Base-by-base conservation (phyloP, 148 eudicot genomes). In the Amaranthus cruentus region DNA sequence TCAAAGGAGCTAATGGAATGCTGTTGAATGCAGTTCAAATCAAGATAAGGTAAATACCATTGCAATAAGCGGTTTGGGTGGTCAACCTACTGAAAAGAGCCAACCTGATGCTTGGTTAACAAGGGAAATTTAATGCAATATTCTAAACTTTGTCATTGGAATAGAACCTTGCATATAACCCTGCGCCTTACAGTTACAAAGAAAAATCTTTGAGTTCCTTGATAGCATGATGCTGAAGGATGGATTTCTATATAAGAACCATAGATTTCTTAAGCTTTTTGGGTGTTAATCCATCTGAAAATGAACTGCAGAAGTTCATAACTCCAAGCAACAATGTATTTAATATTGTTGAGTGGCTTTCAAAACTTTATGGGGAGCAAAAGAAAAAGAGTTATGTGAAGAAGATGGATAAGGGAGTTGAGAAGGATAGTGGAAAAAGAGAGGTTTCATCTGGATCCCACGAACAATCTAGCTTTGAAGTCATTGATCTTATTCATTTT, bases 141-240 rank as follows among this genome's bases (percentile, higher is more conserved):
- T 28, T 28, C 38, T 28, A 28, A 28, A 28, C 2, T 2, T 28
- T 28, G 38, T 28, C 38, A 28, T 28, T 28, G 38, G 38, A 28
- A 28, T 28, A 28, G 1, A 28, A 28, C 38, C 38, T 2, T 28
- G 38, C 38, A 28, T 28, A 28, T 28, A 28, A 28, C 38, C 38
- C 2, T 28, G 38, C 38, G 2, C 38, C 38, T 0, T 2, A 28
- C 38, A 28, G 1, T 0, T 0, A 28, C 38, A 28, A 6, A 92
- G 91, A 48, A 80, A 78, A 61, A 68, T 79, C 60, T 87, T 85
- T 82, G 99, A 95, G 83, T 77, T 90, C 73, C 92, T 95, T 73
- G 96, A 95, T 76, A 88, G 94, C 43, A 69, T 90, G 81, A 84
- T 87, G 93, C 85, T 95, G 15, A 95, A 92, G 72, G 97, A 95